Conservation (phyloP, 2,329 filamentous ascomycete genomes). For the Hypoxylon rubiginosum region DNA sequence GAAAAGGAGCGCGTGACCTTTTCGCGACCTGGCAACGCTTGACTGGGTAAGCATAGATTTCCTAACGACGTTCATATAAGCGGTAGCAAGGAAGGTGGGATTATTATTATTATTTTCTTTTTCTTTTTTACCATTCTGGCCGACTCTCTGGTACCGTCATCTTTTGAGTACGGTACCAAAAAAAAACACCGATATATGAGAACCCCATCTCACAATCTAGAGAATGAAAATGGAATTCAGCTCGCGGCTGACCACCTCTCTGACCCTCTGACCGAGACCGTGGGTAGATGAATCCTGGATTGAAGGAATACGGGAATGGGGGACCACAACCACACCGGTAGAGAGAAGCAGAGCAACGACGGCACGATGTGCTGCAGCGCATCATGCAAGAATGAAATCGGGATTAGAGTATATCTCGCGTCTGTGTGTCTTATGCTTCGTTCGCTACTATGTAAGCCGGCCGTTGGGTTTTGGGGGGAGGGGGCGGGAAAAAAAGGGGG, state of each 20-base stretch:
- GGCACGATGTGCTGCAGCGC: constrained; percentile 26
- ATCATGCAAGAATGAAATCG: constrained; percentile 29
- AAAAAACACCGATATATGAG: constrained; percentile 18
- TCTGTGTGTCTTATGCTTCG: not conserved
- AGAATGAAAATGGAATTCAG: constrained; percentile 33
- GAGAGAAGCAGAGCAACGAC: constrained; percentile 2
- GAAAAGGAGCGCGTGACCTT: constrained; percentile 12
- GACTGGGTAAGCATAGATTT: constrained; percentile 15
- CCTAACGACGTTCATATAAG: constrained; percentile 13
- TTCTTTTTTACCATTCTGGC: constrained; percentile 12
- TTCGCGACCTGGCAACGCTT: constrained; percentile 16
- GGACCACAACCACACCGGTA: constrained; percentile 7
- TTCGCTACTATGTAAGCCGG: not conserved
- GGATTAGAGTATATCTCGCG: constrained; percentile 12
- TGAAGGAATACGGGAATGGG: constrained; percentile 43
- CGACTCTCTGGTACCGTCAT: constrained; percentile 6
- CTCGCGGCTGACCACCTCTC: constrained; percentile 22
- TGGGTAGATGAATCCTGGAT: constrained; percentile 33
- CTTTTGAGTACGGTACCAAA: not conserved
- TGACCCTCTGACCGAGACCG: constrained; percentile 34
- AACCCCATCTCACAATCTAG: constrained; percentile 4
- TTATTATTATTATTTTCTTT: too few species aligned
- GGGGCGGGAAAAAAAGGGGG: too few species aligned
- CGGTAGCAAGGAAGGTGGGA: constrained; percentile 37
- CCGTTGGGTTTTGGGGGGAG: too few species aligned